Percentiles rank a stretch among this genome's conserved stretches.
Conservation (phyloP, 1,284 basidiomycete species). For the Cutaneotrichosporon arboriforme region DNA sequence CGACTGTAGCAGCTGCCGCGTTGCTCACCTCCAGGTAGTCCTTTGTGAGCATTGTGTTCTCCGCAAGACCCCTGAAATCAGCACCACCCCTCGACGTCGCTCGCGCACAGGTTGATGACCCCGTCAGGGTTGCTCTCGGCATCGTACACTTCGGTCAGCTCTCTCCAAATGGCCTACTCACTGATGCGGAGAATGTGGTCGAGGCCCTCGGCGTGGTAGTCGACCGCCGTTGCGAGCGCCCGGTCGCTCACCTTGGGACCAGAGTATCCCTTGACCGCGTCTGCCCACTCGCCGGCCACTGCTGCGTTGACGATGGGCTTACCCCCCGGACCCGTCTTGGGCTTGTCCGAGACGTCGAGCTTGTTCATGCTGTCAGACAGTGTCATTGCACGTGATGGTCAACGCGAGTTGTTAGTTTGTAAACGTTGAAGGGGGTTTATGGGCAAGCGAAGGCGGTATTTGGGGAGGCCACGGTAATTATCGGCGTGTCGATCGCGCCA, state of each 20-base stretch:
- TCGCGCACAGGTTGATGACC: constrained; percentile 13
- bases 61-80: constrained; percentile 14
- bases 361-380: background rate
- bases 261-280: constrained; percentile 3
- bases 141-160: constrained; percentile 13
- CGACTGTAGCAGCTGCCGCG: background rate
- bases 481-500: too few relatives aligned
- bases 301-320: constrained; percentile 5
- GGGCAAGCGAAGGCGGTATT: too few relatives aligned
- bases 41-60: constrained; percentile 16
- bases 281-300: constrained; percentile 10
- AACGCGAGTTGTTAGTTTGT: too few relatives aligned
- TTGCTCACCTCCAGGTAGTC: constrained; percentile 14
- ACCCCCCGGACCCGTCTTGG: background rate
- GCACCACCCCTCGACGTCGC: background rate
- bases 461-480: too few relatives aligned
- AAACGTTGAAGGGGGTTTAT: too few relatives aligned
- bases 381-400: too few relatives aligned
- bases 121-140: constrained; percentile 9
- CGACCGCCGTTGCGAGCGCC: background rate
- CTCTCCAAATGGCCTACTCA: background rate
- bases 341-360: background rate
- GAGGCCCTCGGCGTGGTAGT: constrained; percentile 8
- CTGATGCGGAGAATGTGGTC: constrained; percentile 12
- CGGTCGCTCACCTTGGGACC: constrained; percentile 11